These are phyloP conservation scores for Lepiota subincarnata DNA, from an alignment of 768 basidiomycete genomes.

Conservation along the genomic window DNA sequence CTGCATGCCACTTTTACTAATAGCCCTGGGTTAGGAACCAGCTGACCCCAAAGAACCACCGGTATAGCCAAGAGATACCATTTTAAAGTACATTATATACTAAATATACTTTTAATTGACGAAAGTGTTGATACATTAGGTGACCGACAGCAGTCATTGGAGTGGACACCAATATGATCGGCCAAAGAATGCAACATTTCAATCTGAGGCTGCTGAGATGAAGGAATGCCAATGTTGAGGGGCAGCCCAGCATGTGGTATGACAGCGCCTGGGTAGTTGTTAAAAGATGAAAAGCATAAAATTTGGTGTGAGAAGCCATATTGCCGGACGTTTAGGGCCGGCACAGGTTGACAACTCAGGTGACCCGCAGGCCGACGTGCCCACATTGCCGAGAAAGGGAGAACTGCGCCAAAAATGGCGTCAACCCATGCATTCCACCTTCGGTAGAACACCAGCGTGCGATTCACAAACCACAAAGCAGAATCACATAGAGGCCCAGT, in stretches of 20 bases:
- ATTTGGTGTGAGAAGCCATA: conserved; percentile 9
- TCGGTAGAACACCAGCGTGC: too few species aligned
- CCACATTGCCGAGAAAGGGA: too few species aligned
- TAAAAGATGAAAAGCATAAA: conserved; percentile 51
- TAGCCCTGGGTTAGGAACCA: not conserved
- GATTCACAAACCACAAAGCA: too few species aligned
- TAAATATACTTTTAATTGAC: not conserved
- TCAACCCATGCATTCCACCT: too few species aligned
- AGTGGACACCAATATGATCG: conserved; percentile 37
- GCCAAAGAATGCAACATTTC: conserved; percentile 60
- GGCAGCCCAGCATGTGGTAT: conserved; percentile 56
- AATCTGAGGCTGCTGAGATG: conserved; percentile 59
- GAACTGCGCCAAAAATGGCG: too few species aligned
- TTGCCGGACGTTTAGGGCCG: conserved; percentile 41
- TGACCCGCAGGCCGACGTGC: too few species aligned
- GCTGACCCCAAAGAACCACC: not conserved
- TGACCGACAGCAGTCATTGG: conserved; percentile 52
- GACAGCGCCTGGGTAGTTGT: conserved; percentile 52
- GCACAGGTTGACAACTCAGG: conserved; percentile 16
- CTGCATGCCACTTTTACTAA: not conserved
- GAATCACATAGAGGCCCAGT: too few species aligned
- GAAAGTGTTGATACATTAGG: conserved; percentile 50
- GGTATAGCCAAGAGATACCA: not conserved
- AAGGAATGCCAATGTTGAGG: conserved; percentile 35
- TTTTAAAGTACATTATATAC: not conserved